These are phyloP conservation scores for Entomophthora muscae DNA, from an alignment of 371 early-diverging fungal genomes.

Conservation along the genomic window DNA sequence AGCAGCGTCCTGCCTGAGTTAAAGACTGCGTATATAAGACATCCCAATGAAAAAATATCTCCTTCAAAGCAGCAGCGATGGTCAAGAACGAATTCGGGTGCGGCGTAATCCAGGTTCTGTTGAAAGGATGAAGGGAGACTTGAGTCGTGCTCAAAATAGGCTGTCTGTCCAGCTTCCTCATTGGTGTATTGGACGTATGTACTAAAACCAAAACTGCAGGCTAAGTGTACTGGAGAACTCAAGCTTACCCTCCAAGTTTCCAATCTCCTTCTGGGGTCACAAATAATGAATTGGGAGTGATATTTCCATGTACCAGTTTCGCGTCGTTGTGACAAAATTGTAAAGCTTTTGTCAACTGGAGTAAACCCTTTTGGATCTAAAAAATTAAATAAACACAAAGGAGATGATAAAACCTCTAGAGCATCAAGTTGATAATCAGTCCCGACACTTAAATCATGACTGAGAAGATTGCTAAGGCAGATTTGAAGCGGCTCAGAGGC, in stretches of 20 bases:
- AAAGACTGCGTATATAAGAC: slow-evolving; percentile 54
- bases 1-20: slow-evolving; percentile 48
- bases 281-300: slow-evolving; percentile 57
- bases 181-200: slow-evolving; percentile 31
- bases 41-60: slow-evolving; percentile 71
- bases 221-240: not conserved
- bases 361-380: slow-evolving; percentile 63
- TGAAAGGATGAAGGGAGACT: slow-evolving; percentile 44
- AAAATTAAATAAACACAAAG: not conserved
- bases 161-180: slow-evolving; percentile 14
- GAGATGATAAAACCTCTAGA: not conserved
- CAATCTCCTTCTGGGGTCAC: slow-evolving; percentile 71
- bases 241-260: slow-evolving; percentile 65
- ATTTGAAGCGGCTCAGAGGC: slow-evolving; percentile 59
- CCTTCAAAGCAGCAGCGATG: slow-evolving; percentile 28
- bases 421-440: slow-evolving; percentile 43
- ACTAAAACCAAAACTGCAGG: slow-evolving; percentile 41
- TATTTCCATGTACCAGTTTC: slow-evolving; percentile 55
- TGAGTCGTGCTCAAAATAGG: slow-evolving; percentile 31
- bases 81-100: slow-evolving; percentile 59
- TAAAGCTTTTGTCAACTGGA: slow-evolving; percentile 59
- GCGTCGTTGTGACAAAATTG: slow-evolving; percentile 51
- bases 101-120: slow-evolving; percentile 47
- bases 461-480: slow-evolving; percentile 43
- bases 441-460: slow-evolving; percentile 35